These are phyloP conservation scores for Aspergillus panamensis DNA, from an alignment of 495 filamentous ascomycete species.

Conservation along the genomic window DNA sequence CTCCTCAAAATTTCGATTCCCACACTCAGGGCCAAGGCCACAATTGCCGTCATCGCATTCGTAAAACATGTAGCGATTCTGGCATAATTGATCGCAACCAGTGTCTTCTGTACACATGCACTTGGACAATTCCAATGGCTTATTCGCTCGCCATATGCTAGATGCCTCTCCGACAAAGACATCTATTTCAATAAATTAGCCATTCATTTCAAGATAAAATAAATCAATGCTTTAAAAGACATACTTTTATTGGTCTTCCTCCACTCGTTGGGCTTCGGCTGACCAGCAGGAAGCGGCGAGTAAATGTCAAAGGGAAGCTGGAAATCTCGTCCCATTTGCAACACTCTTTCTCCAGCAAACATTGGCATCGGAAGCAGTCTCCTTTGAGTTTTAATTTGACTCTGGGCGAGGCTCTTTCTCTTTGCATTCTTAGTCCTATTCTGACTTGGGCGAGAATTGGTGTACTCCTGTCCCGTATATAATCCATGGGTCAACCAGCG, in stretches of 20 bases:
- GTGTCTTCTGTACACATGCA: conserved; percentile 76
- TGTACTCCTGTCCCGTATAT: conserved; percentile 80
- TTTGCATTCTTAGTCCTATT: conserved; percentile 52
- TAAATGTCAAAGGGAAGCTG: conserved; percentile 86
- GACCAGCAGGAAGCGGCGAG: conserved; percentile 75
- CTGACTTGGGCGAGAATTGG: conserved; percentile 61
- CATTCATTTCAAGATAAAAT: conserved; percentile 18
- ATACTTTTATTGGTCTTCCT: conserved; percentile 84
- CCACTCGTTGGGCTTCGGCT: conserved; percentile 89
- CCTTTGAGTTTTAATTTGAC: conserved; percentile 37
- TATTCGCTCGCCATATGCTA: conserved; percentile 78
- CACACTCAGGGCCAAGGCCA: conserved; percentile 67
- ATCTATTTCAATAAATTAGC: conserved; percentile 47
- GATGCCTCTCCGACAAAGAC: conserved; percentile 87
- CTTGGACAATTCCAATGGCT: conserved; percentile 66
- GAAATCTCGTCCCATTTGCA: conserved; percentile 71
- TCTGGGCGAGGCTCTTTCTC: conserved; percentile 43
- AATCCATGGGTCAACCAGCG: conserved; percentile 76
- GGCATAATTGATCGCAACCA: conserved; percentile 84
- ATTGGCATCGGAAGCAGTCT: conserved; percentile 61
- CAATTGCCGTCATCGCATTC: conserved; percentile 94
- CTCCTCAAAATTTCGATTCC: conserved; percentile 82
- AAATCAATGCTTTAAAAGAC: conserved; percentile 20
- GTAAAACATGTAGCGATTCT: conserved; percentile 94
- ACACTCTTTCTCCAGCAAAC: conserved; percentile 58